Evolutionary conservation across 164 flowering plant species (phyloP), one percentile per base, ranked within the genome.

Genomic region (Amborella trichopoda): DNA sequence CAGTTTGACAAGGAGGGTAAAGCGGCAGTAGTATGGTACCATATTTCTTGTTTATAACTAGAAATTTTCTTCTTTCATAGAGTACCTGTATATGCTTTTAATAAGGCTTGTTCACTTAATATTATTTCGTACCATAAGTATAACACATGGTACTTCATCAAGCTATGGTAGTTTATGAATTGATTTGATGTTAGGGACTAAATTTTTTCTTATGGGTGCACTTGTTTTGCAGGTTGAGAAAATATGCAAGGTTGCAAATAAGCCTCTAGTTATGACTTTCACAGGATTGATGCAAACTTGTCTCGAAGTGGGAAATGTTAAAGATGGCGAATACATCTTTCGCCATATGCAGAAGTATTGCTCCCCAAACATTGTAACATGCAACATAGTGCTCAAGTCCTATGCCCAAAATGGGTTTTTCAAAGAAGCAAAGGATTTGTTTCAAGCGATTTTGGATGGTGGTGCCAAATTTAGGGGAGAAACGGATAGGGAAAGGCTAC

Each of bases 231-330:
- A 89, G 97, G 68, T 89, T 27, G 84, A 83, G 56, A 86, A 90
- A 69, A 76, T 86, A 65, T 75, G 91, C 61, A 76, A 68, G 70
- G 94, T 90, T 59, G 98, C 98, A 17, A 81, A 48, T 50, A 86
- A 81, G 63, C 98, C 98, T 48, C 81, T 90, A 14, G 88, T 90
- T 37, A 85, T 90, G 50, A 86, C 94, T 28, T 86, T 74, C 61
- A 90, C 98, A 26, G 98, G 98, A 47, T 52, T 90, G 58, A 79
- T 90, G 60, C 94, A 86, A 68, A 87, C 85, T 13, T 83, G 95
- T 68, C 22, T 83, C 44, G 87, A 81, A 24, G 53, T 69, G 18
- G 91, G 87, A 43, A 60, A 62, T 38, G 58, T 83, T 54, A 51
- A 78, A 44, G 53, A 72, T 58, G 95, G 67, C 3, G 61, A 60